phyloP scores from a whole-genome alignment of 805 yeast genomes.

The Kluyveromyces aestuarii region DNA sequence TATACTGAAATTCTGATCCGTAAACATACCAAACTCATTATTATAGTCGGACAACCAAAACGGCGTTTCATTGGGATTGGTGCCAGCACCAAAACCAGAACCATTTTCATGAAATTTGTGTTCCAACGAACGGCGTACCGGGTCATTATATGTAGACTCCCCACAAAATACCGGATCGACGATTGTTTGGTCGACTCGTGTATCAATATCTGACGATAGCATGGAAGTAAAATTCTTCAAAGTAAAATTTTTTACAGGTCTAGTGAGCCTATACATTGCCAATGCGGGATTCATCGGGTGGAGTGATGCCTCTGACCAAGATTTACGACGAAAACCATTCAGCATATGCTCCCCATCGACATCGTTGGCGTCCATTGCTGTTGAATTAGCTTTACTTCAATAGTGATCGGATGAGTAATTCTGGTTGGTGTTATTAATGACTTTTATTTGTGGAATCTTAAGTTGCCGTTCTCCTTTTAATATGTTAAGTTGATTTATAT shows the following conservation, averaged over 20 bases:
- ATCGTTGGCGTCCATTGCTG: background rate
- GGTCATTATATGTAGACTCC: background rate
- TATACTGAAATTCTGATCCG: background rate
- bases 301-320: background rate
- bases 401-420: too few species aligned
- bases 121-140: too few species aligned
- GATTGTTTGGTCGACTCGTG: background rate
- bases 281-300: background rate
- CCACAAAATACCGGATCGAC: background rate
- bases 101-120: too few species aligned
- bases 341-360: background rate
- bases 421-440: too few species aligned
- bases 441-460: too few species aligned
- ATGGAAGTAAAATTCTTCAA: background rate
- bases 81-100: background rate
- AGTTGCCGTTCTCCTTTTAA: too few species aligned
- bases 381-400: too few species aligned
- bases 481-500: too few species aligned
- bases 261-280: slow-evolving; percentile 1
- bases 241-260: background rate
- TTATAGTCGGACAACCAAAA: background rate
- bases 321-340: background rate
- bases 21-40: background rate
- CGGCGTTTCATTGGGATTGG: background rate
- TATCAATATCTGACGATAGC: background rate